Conservation (phyloP, 2,329 filamentous ascomycete species). For the Paraphoma chrysanthemicola region DNA sequence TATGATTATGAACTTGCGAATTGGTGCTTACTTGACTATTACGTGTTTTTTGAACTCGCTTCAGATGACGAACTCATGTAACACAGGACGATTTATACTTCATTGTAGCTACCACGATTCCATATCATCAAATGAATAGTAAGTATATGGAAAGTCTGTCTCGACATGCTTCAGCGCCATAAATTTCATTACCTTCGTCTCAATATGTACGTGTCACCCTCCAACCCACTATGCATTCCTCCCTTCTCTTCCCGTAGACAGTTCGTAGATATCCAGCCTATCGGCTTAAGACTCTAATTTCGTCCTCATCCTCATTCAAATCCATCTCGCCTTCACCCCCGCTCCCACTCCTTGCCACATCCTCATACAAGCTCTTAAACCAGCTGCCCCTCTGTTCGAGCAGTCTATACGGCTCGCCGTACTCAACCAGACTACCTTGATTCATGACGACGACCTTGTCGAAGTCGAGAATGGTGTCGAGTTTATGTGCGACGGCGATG, state of each 20-base stretch:
- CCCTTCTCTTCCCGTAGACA: background rate
- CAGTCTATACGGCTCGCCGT: slow-evolving; percentile 36
- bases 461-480: slow-evolving; percentile 63
- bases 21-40: background rate
- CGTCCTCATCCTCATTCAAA: background rate
- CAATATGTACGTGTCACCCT: background rate
- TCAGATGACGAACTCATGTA: background rate
- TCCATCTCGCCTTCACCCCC: slow-evolving; percentile 4
- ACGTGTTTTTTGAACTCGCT: background rate
- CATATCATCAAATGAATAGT: background rate
- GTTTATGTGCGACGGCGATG: slow-evolving; percentile 63
- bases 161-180: background rate
- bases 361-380: slow-evolving; percentile 42
- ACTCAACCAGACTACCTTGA: slow-evolving; percentile 57
- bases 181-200: background rate
- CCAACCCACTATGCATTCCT: background rate
- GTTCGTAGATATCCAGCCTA: background rate
- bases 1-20: background rate
- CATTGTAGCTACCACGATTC: background rate
- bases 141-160: background rate
- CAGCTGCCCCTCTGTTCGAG: slow-evolving; percentile 38
- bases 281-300: background rate
- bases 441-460: slow-evolving; percentile 62
- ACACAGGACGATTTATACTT: background rate
- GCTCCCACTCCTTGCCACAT: slow-evolving; percentile 6